Percentiles rank a stretch among this genome's conserved stretches.
Evolutionary conservation across 176 grass and related monocot genomes (phyloP).

Genomic region (Ensete ventricosum): DNA sequence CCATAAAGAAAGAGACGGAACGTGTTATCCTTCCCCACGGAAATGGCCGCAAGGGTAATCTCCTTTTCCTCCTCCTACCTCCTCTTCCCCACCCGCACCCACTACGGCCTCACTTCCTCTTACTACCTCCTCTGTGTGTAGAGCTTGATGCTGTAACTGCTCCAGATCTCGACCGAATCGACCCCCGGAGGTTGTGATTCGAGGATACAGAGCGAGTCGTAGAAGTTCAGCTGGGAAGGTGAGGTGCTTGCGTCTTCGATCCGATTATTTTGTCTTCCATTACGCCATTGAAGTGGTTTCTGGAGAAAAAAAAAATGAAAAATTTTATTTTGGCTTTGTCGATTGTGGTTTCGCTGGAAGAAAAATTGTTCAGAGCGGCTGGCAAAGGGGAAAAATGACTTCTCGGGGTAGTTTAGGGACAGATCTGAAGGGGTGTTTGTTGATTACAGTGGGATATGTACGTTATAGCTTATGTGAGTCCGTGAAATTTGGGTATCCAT

Average conservation of each 20-base stretch:
- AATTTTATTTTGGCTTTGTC: neutral
- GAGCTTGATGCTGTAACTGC: neutral
- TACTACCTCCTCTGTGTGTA: neutral
- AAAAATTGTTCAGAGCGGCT: neutral
- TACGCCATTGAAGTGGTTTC: neutral
- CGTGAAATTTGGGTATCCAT: neutral
- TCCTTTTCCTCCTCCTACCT: neutral
- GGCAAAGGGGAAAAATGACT: neutral
- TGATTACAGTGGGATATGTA: neutral
- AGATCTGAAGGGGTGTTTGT: neutral
- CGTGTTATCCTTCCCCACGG: neutral
- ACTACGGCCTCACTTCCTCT: neutral
- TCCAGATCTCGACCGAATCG: neutral
- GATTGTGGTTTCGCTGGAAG: neutral
- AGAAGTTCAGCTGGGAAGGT: conserved; percentile 3
- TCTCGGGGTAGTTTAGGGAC: neutral
- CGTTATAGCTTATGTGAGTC: neutral
- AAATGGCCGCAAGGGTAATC: neutral
- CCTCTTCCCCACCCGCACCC: neutral
- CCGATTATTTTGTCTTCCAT: neutral
- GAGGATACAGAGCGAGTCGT: neutral
- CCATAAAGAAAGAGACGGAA: neutral
- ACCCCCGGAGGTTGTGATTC: neutral
- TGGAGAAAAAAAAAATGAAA: too few species aligned
- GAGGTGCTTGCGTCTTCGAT: neutral